Percentiles rank a stretch among this genome's conserved stretches.
These are phyloP conservation scores for Penicillium canariense DNA, from an alignment of 495 filamentous ascomycete genomes.

Conservation along the genomic window DNA sequence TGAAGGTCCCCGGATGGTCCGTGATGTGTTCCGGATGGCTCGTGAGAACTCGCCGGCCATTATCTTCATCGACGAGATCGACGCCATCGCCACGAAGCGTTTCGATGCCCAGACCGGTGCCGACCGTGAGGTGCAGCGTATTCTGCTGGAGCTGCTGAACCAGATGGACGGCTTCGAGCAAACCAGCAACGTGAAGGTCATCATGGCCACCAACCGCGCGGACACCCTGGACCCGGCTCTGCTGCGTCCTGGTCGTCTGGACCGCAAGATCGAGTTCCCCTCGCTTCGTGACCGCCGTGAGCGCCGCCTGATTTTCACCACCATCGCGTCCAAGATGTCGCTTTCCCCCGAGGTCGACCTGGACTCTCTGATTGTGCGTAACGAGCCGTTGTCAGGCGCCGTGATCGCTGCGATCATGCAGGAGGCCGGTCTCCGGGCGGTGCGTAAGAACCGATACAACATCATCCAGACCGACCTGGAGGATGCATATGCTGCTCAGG, in stretches of 20 bases:
- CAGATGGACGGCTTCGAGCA: conserved; percentile 99
- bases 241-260: conserved; percentile 89
- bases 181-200: conserved; percentile 97
- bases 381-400: conserved; percentile 91
- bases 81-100: conserved; percentile 97
- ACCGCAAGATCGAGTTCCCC: conserved; percentile 98
- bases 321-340: conserved; percentile 95
- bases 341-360: conserved; percentile 94
- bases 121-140: conserved; percentile 97
- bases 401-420: conserved; percentile 99
- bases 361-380: conserved; percentile 91
- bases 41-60: conserved; percentile 97
- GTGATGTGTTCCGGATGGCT: conserved; percentile 98
- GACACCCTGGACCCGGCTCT: conserved; percentile 95
- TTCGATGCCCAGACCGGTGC: conserved; percentile 98
- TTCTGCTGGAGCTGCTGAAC: conserved; percentile 92
- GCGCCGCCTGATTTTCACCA: conserved; percentile 91
- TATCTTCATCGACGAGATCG: conserved; percentile 99
- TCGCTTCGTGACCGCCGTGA: conserved; percentile 86
- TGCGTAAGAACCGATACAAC: conserved; percentile 97
- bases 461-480: conserved; percentile 96
- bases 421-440: conserved; percentile 91
- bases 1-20: conserved; percentile 97
- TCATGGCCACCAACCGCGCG: conserved; percentile 98
- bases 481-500: conserved; percentile 92